Evolutionary conservation across 2,329 filamentous ascomycete species (phyloP).

Genomic region (Penicillium sp.): DNA sequence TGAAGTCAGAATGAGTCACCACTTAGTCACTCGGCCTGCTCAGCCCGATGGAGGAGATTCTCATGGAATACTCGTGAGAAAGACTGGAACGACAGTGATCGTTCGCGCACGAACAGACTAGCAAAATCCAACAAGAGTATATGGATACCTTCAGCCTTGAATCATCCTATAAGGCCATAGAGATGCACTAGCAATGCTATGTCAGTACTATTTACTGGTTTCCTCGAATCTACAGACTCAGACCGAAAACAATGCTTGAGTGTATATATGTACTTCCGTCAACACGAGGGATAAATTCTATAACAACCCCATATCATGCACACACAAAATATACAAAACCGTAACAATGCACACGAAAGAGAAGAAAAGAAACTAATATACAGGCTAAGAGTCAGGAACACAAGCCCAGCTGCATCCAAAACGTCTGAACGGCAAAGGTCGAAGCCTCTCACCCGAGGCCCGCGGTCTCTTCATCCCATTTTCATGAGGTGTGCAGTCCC

Average conservation of each 20-base stretch:
- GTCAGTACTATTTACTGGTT: too few relatives aligned
- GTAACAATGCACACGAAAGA: neutral
- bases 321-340: slow-evolving; percentile 10
- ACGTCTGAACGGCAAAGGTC: slow-evolving; percentile 42
- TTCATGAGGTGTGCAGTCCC: slow-evolving; percentile 42
- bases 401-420: slow-evolving; percentile 44
- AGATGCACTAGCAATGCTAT: too few relatives aligned
- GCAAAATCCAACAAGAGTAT: neutral
- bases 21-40: neutral
- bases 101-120: neutral
- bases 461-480: slow-evolving; percentile 37
- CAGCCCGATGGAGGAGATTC: neutral
- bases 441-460: slow-evolving; percentile 29
- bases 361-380: neutral
- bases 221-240: too few relatives aligned
- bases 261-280: neutral
- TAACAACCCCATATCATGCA: slow-evolving; percentile 9
- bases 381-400: slow-evolving; percentile 20
- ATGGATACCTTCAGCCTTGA: neutral
- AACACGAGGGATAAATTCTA: neutral
- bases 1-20: neutral
- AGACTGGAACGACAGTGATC: neutral
- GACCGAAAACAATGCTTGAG: neutral
- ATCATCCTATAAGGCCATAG: too few relatives aligned
- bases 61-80: neutral